Conservation (phyloP, 1,284 basidiomycete species). For the Ganoderma meredithae region DNA sequence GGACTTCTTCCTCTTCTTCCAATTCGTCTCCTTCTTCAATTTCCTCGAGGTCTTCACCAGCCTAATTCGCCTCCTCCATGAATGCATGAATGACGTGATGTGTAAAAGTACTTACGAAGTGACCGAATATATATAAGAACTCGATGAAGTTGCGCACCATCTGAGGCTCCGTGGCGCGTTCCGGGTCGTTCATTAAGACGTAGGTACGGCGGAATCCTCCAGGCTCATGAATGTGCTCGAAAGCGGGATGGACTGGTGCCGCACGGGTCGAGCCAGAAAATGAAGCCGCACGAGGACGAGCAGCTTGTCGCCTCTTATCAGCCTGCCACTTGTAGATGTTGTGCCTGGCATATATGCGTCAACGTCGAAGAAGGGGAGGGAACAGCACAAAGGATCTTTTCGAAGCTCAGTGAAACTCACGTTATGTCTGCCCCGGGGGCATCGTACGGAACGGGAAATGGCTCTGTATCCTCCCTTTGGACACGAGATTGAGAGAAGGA, state of each 20-base stretch:
- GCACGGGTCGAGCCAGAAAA: slow-evolving; percentile 64
- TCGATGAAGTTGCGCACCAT: slow-evolving; percentile 89
- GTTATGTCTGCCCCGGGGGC: slow-evolving; percentile 89
- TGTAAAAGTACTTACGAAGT: slow-evolving; percentile 76
- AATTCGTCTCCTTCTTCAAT: slow-evolving; percentile 69
- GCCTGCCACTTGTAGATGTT: slow-evolving; percentile 94
- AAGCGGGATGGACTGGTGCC: slow-evolving; percentile 67
- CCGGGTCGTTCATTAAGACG: slow-evolving; percentile 72
- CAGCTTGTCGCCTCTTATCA: slow-evolving; percentile 66
- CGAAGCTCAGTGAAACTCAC: slow-evolving; percentile 56
- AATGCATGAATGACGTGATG: slow-evolving; percentile 10
- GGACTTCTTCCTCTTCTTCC: slow-evolving; percentile 45
- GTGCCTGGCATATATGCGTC: slow-evolving; percentile 59
- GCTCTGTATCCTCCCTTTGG: slow-evolving; percentile 60
- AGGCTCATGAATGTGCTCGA: slow-evolving; percentile 92
- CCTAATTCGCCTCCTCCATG: slow-evolving; percentile 52
- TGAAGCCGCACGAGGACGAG: slow-evolving; percentile 73
- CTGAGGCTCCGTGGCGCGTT: slow-evolving; percentile 67
- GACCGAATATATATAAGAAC: slow-evolving; percentile 91
- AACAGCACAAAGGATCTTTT: background rate
- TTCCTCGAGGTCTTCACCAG: slow-evolving; percentile 94
- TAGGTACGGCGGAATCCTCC: slow-evolving; percentile 94
- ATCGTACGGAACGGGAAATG: slow-evolving; percentile 86
- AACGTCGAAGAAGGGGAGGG: slow-evolving; percentile 10
- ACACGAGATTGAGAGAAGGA: slow-evolving; percentile 43